Evolutionary conservation across 2,329 filamentous ascomycete species (phyloP), one percentile per base, ranked within the genome.

Genomic region (Alternaria hordeiaustralica): DNA sequence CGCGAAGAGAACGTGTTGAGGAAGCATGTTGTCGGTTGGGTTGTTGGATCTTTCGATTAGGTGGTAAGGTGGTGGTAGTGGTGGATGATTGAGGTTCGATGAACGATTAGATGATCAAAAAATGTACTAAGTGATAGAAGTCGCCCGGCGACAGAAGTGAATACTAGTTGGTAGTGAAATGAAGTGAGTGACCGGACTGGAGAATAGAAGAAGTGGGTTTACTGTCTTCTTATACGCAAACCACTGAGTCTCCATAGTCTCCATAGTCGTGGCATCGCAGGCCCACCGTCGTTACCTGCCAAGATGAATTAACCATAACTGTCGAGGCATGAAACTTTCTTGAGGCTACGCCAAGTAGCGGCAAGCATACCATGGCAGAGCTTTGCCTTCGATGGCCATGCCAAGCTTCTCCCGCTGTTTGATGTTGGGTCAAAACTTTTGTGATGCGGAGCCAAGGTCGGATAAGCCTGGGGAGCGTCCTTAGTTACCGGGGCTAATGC

Each of bases 121-220:
- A 68, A 68, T 60, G 23, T 26, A 70, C 68, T 66, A 68, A 68
- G 46, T 64, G 61, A 70, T 68, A 62, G 60, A 71, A 67, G 68
- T 79, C 75, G 75, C 71, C 63, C 72, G 73, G 75, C 75, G 74
- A 79, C 70, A 68, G 70, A 67, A 63, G 60, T 66, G 69, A 72
- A 68, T 75, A 73, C 58, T 67, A 67, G 61, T 65, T 56, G 63
- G 68, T 71, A 58, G 68, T 65, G 77, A 78, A 72, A 69, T 73
- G 75, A 78, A 71, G 71, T 77, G 78, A 79, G 76, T 78, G 72
- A 71, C 75, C 77, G 72, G 75, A 76, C 77, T 79, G 71, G 44
- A 78, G 74, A 75, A 68, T 58, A 54, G 65, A 74, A 77, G 55
- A 60, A 71, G 72, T 70, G 71, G 69, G 62, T 58, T 70, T 51